Base-by-base conservation (phyloP, 1,284 basidiomycete genomes). In the Trichosporon coremiiforme region DNA sequence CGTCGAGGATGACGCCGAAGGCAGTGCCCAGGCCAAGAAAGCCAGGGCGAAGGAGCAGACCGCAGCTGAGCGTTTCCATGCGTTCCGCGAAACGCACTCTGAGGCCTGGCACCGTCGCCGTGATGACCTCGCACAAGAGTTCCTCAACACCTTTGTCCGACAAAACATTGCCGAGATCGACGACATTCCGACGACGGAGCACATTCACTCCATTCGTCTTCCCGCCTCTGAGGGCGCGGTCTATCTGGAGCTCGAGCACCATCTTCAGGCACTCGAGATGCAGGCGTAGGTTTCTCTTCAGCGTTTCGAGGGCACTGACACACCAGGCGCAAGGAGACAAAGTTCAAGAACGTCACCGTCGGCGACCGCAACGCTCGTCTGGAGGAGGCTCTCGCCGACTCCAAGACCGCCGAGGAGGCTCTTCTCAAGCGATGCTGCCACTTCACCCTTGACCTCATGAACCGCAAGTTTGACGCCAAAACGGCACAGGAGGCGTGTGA, bases 151-250 rank as follows among this genome's bases (percentile, higher is more conserved):
- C 62, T 95, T 93, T 77, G 92, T 95, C 70, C 88, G 93, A 74
- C 93, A 97, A 90, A 98, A 98, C 80, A 90, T 96, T 69, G 94
- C 95, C 7, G 95, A 98, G 84, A 98, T 98, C 68, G 94, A 95
- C 73, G 95, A 98, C 81, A 95, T 98, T 71, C 91, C 91, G 1
- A 93, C 89, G 79, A 87, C 88, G 1, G 88, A 88, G 74, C 86
- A 91, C 71, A 84, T 91, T 60, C 86, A 90, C 76, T 86, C 87
- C 41, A 88, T 97, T 57, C 84, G 86, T 38, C 88, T 97, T 13
- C 95, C 95, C 15, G 94, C 95, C 0, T 93, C 95, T 0, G 95
- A 98, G 81, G 91, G 93, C 13, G 95, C 95, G 0, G 94, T 97
- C 72, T 98, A 98, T 80, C 86, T 96, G 45, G 95, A 98, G 80